Conservation (phyloP, 1,284 basidiomycete genomes). For the Cryptococcus neoformans region DNA sequence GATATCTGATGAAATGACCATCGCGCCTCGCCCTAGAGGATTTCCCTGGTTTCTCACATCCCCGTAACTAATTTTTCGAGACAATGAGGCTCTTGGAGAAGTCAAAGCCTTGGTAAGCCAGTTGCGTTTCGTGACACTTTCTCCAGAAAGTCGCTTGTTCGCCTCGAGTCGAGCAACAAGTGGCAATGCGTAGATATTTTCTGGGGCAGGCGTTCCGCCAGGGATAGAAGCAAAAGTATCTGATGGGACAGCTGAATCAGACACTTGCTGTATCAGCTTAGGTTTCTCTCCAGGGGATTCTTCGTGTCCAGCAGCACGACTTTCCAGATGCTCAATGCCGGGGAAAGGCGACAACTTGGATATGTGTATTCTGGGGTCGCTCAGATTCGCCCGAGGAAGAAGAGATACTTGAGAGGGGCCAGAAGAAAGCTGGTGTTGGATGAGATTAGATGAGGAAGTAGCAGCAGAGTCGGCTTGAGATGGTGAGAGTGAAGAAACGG, state of each 20-base stretch:
- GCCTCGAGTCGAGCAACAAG: conserved; percentile 5
- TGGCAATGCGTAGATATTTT: conserved; percentile 25
- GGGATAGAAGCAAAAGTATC: conserved; percentile 1
- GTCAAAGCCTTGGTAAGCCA: conserved; percentile 39
- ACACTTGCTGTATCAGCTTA: conserved; percentile 30
- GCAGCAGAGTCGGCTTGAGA: conserved; percentile 6
- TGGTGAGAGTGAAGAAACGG: conserved; percentile 28
- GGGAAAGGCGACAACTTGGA: conserved; percentile 87
- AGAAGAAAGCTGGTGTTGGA: conserved; percentile 37
- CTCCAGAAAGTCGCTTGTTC: conserved; percentile 23
- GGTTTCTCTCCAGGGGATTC: conserved; percentile 15
- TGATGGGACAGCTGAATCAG: conserved; percentile 33
- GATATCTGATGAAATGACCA: conserved; percentile 12
- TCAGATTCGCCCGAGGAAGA: conserved; percentile 57
- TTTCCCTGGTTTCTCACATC: conserved; percentile 4
- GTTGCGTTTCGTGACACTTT: conserved; percentile 24
- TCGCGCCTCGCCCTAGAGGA: conserved; percentile 12
- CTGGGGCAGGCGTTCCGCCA: conserved; percentile 6
- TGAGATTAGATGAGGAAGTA: conserved; percentile 31
- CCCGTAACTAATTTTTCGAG: conserved; percentile 19
- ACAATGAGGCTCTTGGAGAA: conserved; percentile 24
- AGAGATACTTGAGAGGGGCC: conserved; percentile 53
- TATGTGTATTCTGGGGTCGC: conserved; percentile 57
- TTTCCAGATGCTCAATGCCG: conserved; percentile 68
- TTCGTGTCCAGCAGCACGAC: conserved; percentile 40